Conservation (phyloP, 1,284 basidiomycete species). For the Sporisorium scitamineum region DNA sequence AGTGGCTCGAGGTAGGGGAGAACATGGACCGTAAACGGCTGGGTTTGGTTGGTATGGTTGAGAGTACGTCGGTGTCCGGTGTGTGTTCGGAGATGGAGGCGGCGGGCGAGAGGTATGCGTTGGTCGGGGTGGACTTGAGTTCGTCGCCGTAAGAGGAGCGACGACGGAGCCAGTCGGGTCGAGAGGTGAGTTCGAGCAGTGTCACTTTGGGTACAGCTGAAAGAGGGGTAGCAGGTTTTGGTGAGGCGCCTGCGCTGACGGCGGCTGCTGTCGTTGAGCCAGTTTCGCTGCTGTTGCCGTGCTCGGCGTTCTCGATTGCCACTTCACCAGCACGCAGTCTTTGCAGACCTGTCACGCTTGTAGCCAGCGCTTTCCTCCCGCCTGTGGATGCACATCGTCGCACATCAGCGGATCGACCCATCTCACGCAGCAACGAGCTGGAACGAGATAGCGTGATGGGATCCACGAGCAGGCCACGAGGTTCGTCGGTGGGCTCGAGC, state of each 20-base stretch:
- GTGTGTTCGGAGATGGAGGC: slow-evolving; percentile 5
- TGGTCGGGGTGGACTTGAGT: slow-evolving; percentile 1
- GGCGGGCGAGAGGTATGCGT: slow-evolving; percentile 5
- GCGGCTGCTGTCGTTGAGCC: background rate
- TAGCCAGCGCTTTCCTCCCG: slow-evolving; percentile 15
- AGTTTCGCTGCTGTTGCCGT: background rate
- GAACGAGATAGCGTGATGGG: slow-evolving; percentile 6
- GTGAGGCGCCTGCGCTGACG: background rate
- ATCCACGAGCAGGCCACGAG: slow-evolving; percentile 36
- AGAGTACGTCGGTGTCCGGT: background rate
- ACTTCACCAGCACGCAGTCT: slow-evolving; percentile 3
- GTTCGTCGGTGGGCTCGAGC: slow-evolving; percentile 46
- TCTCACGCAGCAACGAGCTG: slow-evolving; percentile 14
- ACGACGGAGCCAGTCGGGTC: slow-evolving; percentile 40
- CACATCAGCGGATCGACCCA: slow-evolving; percentile 16
- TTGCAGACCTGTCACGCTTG: slow-evolving; percentile 9
- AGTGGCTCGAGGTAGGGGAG: slow-evolving; percentile 10
- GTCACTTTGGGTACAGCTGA: background rate
- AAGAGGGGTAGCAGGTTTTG: background rate
- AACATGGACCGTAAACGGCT: slow-evolving; percentile 25
- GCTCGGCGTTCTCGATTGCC: background rate
- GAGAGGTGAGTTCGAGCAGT: slow-evolving; percentile 10
- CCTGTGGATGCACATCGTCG: slow-evolving; percentile 30
- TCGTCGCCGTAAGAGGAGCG: slow-evolving; percentile 46
- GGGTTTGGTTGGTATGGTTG: slow-evolving; percentile 15